Evolutionary conservation across 257 asterid genomes (phyloP).

Genomic region (Nicotiana noctiflora): DNA sequence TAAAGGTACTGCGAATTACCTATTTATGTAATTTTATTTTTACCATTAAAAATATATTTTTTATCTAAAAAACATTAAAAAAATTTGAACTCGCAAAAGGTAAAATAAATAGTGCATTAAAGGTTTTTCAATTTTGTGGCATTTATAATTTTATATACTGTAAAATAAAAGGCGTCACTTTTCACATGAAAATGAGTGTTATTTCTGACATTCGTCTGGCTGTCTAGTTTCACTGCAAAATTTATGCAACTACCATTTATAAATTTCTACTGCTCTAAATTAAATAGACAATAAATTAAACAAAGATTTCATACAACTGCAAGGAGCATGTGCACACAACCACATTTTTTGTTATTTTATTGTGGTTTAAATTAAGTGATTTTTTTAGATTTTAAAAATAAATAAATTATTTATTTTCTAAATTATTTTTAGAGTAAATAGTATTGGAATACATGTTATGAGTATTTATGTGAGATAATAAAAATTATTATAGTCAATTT

Average conservation of each 20-base stretch:
- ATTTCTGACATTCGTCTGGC: slow-evolving; percentile 2
- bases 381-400: too few species aligned
- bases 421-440: too few species aligned
- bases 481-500: too few species aligned
- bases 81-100: not conserved
- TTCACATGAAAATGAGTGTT: slow-evolving; percentile 2
- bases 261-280: not conserved
- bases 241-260: not conserved
- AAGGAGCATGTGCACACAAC: not conserved
- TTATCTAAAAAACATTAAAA: too few species aligned
- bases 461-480: too few species aligned
- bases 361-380: too few species aligned
- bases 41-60: too few species aligned
- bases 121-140: not conserved
- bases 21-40: too few species aligned
- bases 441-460: too few species aligned
- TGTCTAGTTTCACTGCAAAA: not conserved
- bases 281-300: not conserved
- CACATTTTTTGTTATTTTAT: too few species aligned
- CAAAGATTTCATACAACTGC: not conserved
- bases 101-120: not conserved
- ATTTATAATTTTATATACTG: not conserved
- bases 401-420: too few species aligned
- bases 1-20: too few species aligned
- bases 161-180: not conserved